Percentiles rank a stretch among this genome's conserved stretches.
phyloP scores from a whole-genome alignment of 495 filamentous ascomycete genomes.

The Xanthoparmelia taractica region DNA sequence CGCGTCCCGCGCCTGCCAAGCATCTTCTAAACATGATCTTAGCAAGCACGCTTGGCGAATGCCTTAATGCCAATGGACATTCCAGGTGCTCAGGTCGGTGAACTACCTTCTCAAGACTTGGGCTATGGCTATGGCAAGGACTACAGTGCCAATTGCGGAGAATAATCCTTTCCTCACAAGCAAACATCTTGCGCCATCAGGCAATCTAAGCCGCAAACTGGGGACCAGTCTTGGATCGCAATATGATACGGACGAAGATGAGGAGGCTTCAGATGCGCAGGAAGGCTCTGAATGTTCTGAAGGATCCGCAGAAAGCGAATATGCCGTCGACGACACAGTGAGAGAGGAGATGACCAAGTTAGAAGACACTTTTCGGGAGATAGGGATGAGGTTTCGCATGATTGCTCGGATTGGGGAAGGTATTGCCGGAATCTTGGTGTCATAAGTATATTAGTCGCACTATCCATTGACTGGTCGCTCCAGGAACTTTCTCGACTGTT shows the following conservation, averaged over 20 bases:
- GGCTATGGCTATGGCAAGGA: conserved; percentile 7
- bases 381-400: conserved; percentile 72
- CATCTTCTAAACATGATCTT: neutral
- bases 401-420: conserved; percentile 98
- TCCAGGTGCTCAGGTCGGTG: neutral
- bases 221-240: conserved; percentile 2
- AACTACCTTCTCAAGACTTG: neutral
- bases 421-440: conserved; percentile 29
- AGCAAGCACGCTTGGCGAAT: neutral
- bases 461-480: neutral
- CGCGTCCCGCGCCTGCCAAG: conserved; percentile 21
- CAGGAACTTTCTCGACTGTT: conserved; percentile 94
- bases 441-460: neutral
- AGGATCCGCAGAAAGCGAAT: conserved; percentile 47
- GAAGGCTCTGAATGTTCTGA: conserved; percentile 32
- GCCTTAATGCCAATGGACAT: no score
- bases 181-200: conserved; percentile 6
- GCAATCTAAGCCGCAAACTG: neutral
- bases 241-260: conserved; percentile 33
- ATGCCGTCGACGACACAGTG: conserved; percentile 63
- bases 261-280: conserved; percentile 23
- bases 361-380: conserved; percentile 72
- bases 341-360: conserved; percentile 81
- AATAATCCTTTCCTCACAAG: conserved; percentile 15
- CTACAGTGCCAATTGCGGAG: conserved; percentile 8